Conservation (phyloP, 2,329 filamentous ascomycete species). For the Beauveria australis region DNA sequence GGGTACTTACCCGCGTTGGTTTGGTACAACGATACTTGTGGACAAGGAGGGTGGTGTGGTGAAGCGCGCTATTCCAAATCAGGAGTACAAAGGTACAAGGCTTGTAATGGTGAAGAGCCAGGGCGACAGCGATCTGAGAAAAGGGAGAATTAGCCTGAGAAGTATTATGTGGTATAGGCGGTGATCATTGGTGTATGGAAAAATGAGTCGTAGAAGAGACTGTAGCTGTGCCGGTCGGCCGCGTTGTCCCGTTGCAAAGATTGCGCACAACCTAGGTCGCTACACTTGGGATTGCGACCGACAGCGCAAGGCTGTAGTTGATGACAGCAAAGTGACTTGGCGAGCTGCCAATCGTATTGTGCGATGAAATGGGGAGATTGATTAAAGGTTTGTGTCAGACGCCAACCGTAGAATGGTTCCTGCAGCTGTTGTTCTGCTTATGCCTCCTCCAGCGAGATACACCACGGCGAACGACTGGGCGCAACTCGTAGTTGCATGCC, state of each 20-base stretch:
- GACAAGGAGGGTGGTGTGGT: not conserved
- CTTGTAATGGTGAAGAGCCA: not conserved
- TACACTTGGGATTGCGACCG: not conserved
- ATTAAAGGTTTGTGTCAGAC: not conserved
- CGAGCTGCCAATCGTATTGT: not conserved
- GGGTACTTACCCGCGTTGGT: constrained; percentile 5
- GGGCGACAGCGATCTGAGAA: constrained; percentile 3
- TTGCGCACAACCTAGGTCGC: not conserved
- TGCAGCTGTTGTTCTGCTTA: not conserved
- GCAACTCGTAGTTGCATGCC: not conserved
- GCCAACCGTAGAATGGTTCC: not conserved
- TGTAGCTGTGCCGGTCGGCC: not conserved
- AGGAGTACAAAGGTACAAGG: not conserved
- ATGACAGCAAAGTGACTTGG: not conserved
- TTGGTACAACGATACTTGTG: constrained; percentile 5
- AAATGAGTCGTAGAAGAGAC: not conserved
- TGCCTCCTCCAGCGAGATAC: not conserved
- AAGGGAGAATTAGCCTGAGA: not conserved
- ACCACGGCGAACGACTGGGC: not conserved
- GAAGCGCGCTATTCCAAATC: constrained; percentile 3
- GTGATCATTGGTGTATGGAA: not conserved
- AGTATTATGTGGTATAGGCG: not conserved
- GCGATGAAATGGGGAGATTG: not conserved
- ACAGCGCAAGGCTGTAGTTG: not conserved
- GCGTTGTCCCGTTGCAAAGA: not conserved